These are phyloP conservation scores for Euptelea pleiosperma DNA, from an alignment of 164 flowering plant genomes.

Conservation along the genomic window DNA sequence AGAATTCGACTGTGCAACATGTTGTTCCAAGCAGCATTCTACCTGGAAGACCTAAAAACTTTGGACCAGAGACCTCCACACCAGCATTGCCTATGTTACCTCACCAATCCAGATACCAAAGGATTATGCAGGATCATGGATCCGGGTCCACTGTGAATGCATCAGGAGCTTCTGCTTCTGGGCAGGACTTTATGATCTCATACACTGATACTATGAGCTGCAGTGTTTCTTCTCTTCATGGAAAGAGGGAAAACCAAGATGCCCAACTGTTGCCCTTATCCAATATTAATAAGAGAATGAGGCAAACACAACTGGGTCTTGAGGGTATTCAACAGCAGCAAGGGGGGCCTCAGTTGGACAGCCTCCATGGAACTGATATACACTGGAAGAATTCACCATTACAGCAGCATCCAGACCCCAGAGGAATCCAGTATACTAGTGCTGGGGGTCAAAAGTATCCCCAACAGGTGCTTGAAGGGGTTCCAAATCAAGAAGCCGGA, in stretches of 20 bases:
- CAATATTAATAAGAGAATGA: constrained; percentile 49
- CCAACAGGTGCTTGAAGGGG: constrained; percentile 57
- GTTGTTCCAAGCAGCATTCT: constrained; percentile 29
- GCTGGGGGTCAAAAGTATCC: constrained; percentile 50
- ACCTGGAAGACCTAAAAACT: constrained; percentile 37
- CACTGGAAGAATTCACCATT: constrained; percentile 61
- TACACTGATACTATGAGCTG: constrained; percentile 47
- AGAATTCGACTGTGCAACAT: constrained; percentile 40
- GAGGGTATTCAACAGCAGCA: constrained; percentile 59
- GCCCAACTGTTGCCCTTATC: constrained; percentile 50
- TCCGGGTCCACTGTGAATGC: constrained; percentile 37
- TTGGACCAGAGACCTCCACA: constrained; percentile 43
- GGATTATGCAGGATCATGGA: constrained; percentile 50
- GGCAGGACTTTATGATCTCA: constrained; percentile 59
- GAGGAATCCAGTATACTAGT: constrained; percentile 58
- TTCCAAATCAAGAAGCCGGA: constrained; percentile 51
- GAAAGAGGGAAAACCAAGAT: constrained; percentile 70
- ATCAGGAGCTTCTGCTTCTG: constrained; percentile 44
- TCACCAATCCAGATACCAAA: constrained; percentile 44
- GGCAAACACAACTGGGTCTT: constrained; percentile 38
- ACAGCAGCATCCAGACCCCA: constrained; percentile 53
- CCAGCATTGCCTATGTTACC: constrained; percentile 35
- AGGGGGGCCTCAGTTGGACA: constrained; percentile 41
- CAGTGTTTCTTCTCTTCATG: constrained; percentile 38
- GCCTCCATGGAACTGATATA: constrained; percentile 52